A percentile compares a stretch with the other conserved stretches of the same genome.
Conservation (phyloP, 2,329 filamentous ascomycete genomes). For the Arthrobotrys conoides region DNA sequence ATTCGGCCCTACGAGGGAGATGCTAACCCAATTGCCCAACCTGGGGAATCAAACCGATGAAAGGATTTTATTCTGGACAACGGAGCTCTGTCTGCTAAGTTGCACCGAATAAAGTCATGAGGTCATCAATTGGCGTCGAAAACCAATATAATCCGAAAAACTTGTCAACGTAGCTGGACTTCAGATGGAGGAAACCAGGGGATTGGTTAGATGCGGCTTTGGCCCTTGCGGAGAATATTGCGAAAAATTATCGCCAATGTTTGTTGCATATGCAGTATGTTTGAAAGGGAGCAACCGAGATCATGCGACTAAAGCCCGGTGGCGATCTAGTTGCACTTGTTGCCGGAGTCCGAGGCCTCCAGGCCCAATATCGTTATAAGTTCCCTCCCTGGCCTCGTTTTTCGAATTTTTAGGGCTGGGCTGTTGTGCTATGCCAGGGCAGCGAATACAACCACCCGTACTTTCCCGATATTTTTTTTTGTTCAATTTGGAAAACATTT, state of each 20-base stretch:
- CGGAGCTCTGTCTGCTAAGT: neutral
- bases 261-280: constrained; percentile 7
- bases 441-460: constrained; percentile 16
- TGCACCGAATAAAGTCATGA: neutral
- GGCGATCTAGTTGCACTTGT: constrained; percentile 20
- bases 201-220: constrained; percentile 18
- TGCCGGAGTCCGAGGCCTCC: constrained; percentile 36
- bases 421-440: constrained; percentile 13
- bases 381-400: constrained; percentile 25
- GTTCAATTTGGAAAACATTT: constrained; percentile 26
- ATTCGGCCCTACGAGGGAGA: no score
- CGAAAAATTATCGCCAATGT: constrained; percentile 24
- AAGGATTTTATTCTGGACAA: neutral
- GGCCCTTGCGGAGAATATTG: constrained; percentile 13
- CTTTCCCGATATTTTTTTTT: constrained; percentile 24
- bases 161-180: neutral
- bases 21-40: neutral
- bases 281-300: neutral
- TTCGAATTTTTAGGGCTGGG: neutral
- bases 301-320: constrained; percentile 6
- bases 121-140: neutral
- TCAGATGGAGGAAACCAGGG: neutral
- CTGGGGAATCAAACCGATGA: neutral
- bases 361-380: constrained; percentile 15
- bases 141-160: neutral